Conservation (phyloP, 345 rosid genomes). For the Eucalyptus tenuipes region DNA sequence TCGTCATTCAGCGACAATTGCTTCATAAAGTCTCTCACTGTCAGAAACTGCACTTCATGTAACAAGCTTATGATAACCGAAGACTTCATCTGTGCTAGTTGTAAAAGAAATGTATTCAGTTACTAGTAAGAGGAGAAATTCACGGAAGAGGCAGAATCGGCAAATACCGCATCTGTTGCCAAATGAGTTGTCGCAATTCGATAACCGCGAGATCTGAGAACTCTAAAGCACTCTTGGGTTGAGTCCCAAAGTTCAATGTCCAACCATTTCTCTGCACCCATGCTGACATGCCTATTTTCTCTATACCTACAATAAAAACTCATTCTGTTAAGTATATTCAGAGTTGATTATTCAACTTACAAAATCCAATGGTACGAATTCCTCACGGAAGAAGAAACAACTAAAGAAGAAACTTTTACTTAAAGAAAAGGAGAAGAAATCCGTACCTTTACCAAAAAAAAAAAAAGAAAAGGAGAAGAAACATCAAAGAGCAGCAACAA, state of each 20-base stretch:
- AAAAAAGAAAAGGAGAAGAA: not conserved
- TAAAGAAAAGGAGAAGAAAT: not conserved
- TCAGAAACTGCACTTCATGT: not conserved
- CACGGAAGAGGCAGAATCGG: not conserved
- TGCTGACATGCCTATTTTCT: slow-evolving; percentile 86
- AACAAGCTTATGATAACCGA: not conserved
- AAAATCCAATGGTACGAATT: not conserved
- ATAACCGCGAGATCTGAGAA: slow-evolving; percentile 73
- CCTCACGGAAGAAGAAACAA: not conserved
- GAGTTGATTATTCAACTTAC: not conserved
- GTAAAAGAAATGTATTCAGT: not conserved
- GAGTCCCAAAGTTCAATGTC: slow-evolving; percentile 95
- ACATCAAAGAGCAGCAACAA: not conserved
- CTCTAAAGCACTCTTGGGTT: slow-evolving; percentile 52
- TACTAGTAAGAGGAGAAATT: not conserved
- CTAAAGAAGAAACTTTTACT: not conserved
- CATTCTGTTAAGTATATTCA: not conserved
- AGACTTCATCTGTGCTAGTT: not conserved
- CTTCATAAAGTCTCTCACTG: not conserved
- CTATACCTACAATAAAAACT: slow-evolving; percentile 43
- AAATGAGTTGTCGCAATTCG: slow-evolving; percentile 80
- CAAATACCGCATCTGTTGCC: slow-evolving; percentile 69
- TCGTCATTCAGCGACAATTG: not conserved
- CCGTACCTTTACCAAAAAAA: too few species aligned
- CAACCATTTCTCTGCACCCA: slow-evolving; percentile 99